phyloP scores from a whole-genome alignment of 2,329 filamentous ascomycete species.

The Tolypocladium tropicale region DNA sequence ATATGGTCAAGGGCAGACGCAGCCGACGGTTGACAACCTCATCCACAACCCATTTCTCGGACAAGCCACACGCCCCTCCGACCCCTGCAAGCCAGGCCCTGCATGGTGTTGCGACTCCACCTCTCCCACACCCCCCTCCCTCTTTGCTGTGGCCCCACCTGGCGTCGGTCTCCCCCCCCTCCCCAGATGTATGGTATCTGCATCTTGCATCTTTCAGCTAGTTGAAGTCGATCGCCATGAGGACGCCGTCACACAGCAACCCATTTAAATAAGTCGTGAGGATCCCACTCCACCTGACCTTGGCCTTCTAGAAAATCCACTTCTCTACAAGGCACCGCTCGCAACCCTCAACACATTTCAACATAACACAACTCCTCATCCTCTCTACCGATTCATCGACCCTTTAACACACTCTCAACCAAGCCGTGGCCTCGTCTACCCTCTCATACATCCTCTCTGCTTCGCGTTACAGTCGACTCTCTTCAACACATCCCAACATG shows the following conservation, averaged over 20 bases:
- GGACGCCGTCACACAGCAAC: background rate
- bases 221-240: background rate
- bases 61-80: background rate
- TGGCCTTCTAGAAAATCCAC: conserved; percentile 3
- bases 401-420: background rate
- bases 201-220: background rate
- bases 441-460: background rate
- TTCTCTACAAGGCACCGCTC: background rate
- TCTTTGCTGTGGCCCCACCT: background rate
- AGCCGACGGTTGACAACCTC: background rate
- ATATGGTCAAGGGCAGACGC: background rate
- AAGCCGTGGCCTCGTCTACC: no score
- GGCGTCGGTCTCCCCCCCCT: background rate
- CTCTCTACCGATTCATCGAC: background rate
- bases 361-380: background rate
- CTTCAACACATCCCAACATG: conserved; percentile 16
- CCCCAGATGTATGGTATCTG: background rate
- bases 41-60: background rate
- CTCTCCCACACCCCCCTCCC: background rate
- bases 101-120: background rate
- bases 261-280: conserved; percentile 1
- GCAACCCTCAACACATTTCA: background rate
- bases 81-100: background rate
- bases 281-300: conserved; percentile 2
- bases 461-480: background rate